These are phyloP conservation scores for Ogataea pignaliae DNA, from an alignment of 805 yeast genomes.

Conservation along the genomic window DNA sequence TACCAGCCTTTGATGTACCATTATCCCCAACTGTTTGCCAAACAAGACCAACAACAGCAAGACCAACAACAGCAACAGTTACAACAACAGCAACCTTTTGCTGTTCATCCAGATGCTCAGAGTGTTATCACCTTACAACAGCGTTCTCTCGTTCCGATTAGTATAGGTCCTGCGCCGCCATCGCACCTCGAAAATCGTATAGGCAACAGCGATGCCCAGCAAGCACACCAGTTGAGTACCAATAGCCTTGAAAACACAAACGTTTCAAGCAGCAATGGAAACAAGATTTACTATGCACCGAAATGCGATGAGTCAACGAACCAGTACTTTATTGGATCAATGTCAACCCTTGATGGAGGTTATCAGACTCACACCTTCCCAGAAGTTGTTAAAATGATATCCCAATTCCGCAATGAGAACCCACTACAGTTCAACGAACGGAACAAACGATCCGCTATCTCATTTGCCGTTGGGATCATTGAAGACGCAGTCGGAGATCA, in stretches of 20 bases:
- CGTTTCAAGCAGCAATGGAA: neutral
- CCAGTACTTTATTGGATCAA: slow-evolving; percentile 62
- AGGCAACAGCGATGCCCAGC: neutral
- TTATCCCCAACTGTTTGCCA: slow-evolving; percentile 5
- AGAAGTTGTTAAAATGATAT: slow-evolving; percentile 47
- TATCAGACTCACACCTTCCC: slow-evolving; percentile 48
- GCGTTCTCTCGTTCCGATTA: too few species aligned
- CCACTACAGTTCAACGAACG: slow-evolving; percentile 36
- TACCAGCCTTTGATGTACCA: slow-evolving; percentile 24
- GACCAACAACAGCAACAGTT: slow-evolving; percentile 1
- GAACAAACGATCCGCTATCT: slow-evolving; percentile 35
- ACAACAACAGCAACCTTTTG: slow-evolving; percentile 2
- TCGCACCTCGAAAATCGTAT: too few species aligned
- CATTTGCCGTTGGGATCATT: slow-evolving; percentile 44
- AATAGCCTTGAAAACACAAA: neutral
- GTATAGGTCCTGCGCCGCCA: too few species aligned
- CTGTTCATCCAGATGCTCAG: neutral
- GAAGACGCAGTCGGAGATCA: slow-evolving; percentile 32
- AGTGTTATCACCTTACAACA: neutral
- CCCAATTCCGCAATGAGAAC: slow-evolving; percentile 33
- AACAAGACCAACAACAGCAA: neutral
- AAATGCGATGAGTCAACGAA: slow-evolving; percentile 56
- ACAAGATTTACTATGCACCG: slow-evolving; percentile 26
- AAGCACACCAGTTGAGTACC: neutral
- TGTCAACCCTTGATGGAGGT: slow-evolving; percentile 29